Evolutionary conservation across 495 filamentous ascomycete species (phyloP), one percentile per base, ranked within the genome.

Genomic region (Saxophila tyrrhenica): DNA sequence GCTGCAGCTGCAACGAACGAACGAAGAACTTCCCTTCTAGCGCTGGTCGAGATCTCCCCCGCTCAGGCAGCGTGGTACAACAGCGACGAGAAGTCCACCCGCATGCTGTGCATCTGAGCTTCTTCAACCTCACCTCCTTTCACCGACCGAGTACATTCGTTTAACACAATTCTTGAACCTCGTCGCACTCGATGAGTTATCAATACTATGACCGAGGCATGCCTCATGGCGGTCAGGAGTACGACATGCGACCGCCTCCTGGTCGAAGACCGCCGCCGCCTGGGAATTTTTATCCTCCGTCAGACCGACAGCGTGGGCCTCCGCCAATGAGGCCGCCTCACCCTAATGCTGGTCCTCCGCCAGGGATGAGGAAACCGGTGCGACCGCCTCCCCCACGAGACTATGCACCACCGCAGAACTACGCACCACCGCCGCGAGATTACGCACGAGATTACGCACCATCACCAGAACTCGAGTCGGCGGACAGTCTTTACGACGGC

Each of bases 401-500:
- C 35, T 11, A 25, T 16, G 25, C 39, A 39, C 8, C 44, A 5
- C 10, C 50, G 54, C n/a, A n/a, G n/a, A n/a, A n/a, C n/a, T n/a
- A n/a, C n/a, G n/a, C n/a, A 29, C 39, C 49, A 11, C 48, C 39
- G 9, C 50, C 50, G 10, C 20, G 21, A 1, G 17, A 10, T 16
- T 2, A 24, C 10, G 20, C n/a, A n/a, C 47, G 43, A 9, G 25
- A 21, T 5, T 23, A 17, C 23, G 8, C 20, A 10, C 7, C 8
- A 8, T 5, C 23, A 22, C 15, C 29, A 35, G 13, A 5, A 7
- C 7, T 24, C 10, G 44, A 49, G 16, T 48, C 32, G 1, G 32
- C 39, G 39, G 51, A 54, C 35, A 56, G 54, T 50, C 48, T 60
- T n/a, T 60, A 56, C 29, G 53, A 60, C 39, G 58, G 58, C 25